These are phyloP conservation scores for Alternaria gaisen DNA, from an alignment of 2,329 filamentous ascomycete species.

Conservation along the genomic window DNA sequence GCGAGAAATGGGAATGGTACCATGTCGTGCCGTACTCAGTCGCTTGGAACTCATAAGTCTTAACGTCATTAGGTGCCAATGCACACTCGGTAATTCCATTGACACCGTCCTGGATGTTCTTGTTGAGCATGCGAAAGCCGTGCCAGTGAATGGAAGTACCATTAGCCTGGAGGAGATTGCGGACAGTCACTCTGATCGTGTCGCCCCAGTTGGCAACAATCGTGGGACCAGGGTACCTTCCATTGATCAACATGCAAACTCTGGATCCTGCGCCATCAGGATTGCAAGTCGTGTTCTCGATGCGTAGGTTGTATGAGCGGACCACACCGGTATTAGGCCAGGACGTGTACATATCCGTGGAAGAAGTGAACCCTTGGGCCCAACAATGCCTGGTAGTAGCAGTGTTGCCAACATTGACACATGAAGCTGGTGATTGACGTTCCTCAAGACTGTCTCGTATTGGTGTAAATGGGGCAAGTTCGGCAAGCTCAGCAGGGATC, in stretches of 20 bases:
- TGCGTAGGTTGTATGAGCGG: conserved; percentile 45
- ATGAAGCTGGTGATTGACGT: conserved; percentile 24
- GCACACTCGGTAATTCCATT: conserved; percentile 54
- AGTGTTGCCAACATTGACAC: conserved; percentile 44
- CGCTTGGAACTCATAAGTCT: conserved; percentile 40
- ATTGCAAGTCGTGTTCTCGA: conserved; percentile 54
- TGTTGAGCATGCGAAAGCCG: conserved; percentile 65
- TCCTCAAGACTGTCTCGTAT: conserved; percentile 22
- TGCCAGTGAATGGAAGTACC: conserved; percentile 72
- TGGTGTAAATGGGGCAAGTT: conserved; percentile 17
- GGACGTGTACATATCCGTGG: conserved; percentile 53
- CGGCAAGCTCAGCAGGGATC: conserved; percentile 28
- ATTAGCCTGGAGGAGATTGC: conserved; percentile 63
- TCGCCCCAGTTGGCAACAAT: conserved; percentile 63
- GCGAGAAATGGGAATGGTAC: conserved; percentile 56
- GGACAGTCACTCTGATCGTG: conserved; percentile 56
- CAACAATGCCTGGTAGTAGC: conserved; percentile 52
- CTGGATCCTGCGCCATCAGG: conserved; percentile 50
- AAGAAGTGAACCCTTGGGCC: conserved; percentile 49
- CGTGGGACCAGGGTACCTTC: conserved; percentile 67
- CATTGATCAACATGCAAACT: conserved; percentile 52
- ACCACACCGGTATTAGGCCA: conserved; percentile 50
- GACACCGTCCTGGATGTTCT: conserved; percentile 65
- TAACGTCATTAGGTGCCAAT: conserved; percentile 59
- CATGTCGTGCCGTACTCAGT: conserved; percentile 46